Conservation (phyloP, 2,329 filamentous ascomycete genomes). For the Apiospora hydei region DNA sequence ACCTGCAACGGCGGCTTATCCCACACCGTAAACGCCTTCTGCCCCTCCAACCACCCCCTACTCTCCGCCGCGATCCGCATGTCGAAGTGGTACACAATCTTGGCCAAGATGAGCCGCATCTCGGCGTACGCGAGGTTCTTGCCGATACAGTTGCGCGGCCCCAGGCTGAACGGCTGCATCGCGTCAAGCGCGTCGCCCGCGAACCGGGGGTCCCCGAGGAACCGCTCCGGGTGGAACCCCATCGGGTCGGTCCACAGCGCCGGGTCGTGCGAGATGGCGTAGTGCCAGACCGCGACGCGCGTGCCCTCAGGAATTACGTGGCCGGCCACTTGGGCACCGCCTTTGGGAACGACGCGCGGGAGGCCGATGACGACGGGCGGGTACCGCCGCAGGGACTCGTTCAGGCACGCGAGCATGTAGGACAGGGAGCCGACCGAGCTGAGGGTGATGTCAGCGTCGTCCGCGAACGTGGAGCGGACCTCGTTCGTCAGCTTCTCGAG, state of each 20-base stretch:
- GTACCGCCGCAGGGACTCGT: slow-evolving; percentile 52
- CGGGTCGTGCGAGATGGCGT: slow-evolving; percentile 44
- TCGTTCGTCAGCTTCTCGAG: slow-evolving; percentile 47
- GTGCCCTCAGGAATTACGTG: slow-evolving; percentile 41
- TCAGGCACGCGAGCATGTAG: slow-evolving; percentile 52
- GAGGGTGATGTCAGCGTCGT: slow-evolving; percentile 49
- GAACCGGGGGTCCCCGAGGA: slow-evolving; percentile 42
- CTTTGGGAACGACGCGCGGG: slow-evolving; percentile 36
- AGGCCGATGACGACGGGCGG: slow-evolving; percentile 42
- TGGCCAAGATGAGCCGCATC: slow-evolving; percentile 47
- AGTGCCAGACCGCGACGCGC: slow-evolving; percentile 47
- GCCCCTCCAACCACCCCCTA: slow-evolving; percentile 38
- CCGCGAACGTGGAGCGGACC: slow-evolving; percentile 47
- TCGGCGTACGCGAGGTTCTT: slow-evolving; percentile 49
- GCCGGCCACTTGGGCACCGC: slow-evolving; percentile 38
- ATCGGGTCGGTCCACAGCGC: slow-evolving; percentile 47
- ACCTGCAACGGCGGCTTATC: slow-evolving; percentile 40
- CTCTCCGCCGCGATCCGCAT: slow-evolving; percentile 38
- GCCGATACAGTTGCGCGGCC: slow-evolving; percentile 51
- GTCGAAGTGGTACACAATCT: slow-evolving; percentile 47
- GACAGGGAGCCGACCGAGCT: slow-evolving; percentile 41
- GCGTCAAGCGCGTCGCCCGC: slow-evolving; percentile 43
- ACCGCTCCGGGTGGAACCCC: slow-evolving; percentile 50
- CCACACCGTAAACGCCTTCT: slow-evolving; percentile 42
- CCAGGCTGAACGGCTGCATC: slow-evolving; percentile 47